Conservation (phyloP, 1,139 yeast genomes). For the Yamadazyma spencermartinsiae region DNA sequence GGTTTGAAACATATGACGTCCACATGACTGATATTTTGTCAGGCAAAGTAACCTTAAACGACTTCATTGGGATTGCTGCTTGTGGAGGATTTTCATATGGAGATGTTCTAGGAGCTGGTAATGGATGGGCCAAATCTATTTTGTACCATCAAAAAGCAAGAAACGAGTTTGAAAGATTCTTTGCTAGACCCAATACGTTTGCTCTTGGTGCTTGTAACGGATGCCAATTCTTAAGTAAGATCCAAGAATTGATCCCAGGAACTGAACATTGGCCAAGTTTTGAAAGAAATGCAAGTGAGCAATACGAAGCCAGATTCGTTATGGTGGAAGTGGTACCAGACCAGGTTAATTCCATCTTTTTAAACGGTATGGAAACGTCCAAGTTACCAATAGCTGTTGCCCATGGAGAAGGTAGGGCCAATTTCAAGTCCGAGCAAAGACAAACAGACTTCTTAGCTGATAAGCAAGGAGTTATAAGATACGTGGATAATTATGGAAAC, state of each 20-base stretch:
- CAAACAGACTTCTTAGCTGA: constrained; percentile 47
- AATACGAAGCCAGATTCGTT: constrained; percentile 93
- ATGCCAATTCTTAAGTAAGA: constrained; percentile 91
- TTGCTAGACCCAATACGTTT: constrained; percentile 88
- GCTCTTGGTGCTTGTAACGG: constrained; percentile 99
- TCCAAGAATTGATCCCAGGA: constrained; percentile 89
- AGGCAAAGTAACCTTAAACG: constrained; percentile 71
- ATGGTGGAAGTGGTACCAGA: constrained; percentile 75
- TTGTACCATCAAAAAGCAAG: constrained; percentile 79
- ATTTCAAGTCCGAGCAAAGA: constrained; percentile 50
- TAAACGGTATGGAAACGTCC: constrained; percentile 89
- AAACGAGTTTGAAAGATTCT: constrained; percentile 73
- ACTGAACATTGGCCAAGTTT: constrained; percentile 96
- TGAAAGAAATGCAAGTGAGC: constrained; percentile 89
- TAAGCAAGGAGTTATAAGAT: constrained; percentile 63
- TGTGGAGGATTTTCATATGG: constrained; percentile 99
- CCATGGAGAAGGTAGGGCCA: constrained; percentile 97
- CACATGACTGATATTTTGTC: constrained; percentile 92
- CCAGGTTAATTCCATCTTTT: constrained; percentile 65
- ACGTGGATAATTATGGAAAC: constrained; percentile 87
- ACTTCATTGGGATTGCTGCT: constrained; percentile 93
- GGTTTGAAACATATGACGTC: constrained; percentile 89
- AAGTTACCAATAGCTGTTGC: constrained; percentile 96
- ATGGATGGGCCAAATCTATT: constrained; percentile 99
- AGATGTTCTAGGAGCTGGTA: constrained; percentile 98